Evolutionary conservation across 2,329 filamentous ascomycete species (phyloP).

Genomic region (Colletotrichum caudatum): DNA sequence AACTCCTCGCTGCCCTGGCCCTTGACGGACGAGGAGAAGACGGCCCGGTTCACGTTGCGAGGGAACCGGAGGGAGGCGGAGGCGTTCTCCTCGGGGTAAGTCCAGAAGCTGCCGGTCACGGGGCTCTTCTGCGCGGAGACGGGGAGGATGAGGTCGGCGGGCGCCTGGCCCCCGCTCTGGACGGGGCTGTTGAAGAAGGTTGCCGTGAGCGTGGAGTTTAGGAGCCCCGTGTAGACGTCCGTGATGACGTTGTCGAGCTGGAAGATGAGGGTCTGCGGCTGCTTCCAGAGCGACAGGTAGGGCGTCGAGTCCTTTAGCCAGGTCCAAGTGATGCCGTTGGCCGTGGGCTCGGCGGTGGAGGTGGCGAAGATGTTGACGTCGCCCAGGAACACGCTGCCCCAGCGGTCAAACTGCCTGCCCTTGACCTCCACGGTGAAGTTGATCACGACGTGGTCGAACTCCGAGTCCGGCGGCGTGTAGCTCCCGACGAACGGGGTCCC

Average conservation of each 20-base stretch:
- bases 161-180: slow-evolving; percentile 53
- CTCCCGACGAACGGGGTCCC: slow-evolving; percentile 75
- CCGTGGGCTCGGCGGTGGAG: slow-evolving; percentile 80
- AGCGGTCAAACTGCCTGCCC: slow-evolving; percentile 81
- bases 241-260: slow-evolving; percentile 81
- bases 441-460: slow-evolving; percentile 81
- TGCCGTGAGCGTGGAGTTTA: slow-evolving; percentile 80
- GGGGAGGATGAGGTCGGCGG: slow-evolving; percentile 76
- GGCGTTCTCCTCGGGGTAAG: slow-evolving; percentile 72
- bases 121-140: slow-evolving; percentile 67
- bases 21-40: slow-evolving; percentile 80
- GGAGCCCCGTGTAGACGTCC: slow-evolving; percentile 76
- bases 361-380: slow-evolving; percentile 85
- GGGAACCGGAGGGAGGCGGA: slow-evolving; percentile 71
- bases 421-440: slow-evolving; percentile 80
- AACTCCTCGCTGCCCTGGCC: slow-evolving; percentile 84
- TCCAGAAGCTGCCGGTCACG: slow-evolving; percentile 73
- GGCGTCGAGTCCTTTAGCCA: slow-evolving; percentile 84
- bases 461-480: slow-evolving; percentile 75
- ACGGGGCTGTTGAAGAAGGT: slow-evolving; percentile 71
- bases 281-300: slow-evolving; percentile 75
- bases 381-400: slow-evolving; percentile 80
- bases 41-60: slow-evolving; percentile 74
- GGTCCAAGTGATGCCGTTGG: slow-evolving; percentile 77
- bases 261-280: slow-evolving; percentile 80